Base-by-base conservation (phyloP, 2,329 filamentous ascomycete genomes). In the Leptographium flavum region DNA sequence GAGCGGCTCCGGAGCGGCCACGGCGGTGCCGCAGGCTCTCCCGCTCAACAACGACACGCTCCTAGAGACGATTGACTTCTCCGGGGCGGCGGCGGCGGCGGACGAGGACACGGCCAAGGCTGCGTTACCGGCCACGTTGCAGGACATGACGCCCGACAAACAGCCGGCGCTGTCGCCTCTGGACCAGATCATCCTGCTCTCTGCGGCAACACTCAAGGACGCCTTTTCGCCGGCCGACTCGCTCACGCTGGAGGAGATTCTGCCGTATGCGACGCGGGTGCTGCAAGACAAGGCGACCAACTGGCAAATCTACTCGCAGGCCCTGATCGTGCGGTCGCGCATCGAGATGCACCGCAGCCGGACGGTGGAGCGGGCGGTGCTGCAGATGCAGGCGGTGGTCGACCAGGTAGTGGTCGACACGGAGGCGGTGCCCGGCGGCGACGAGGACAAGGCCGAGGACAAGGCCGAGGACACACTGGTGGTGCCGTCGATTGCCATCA, bases 271-370 rank as follows among this genome's bases (percentile, higher is more conserved):
- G 1, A 82, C 81, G 2, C 78, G 92, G 35, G 92, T 96, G 0
- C 71, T 98, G 2, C 76, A 83, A 9, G 87, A 92, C 49, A 88
- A 90, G 53, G 83, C 83, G 39, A 90, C 87, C 1, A 98, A 96
- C 61, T 98, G 92, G 92, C 92, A 96, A 60, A 81, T 95, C 30
- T 96, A 96, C 59, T 95, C 92, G 0, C 88, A 96, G 58, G 92
- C 87, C 0, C 69, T 98, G 9, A 70, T 98, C 0, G 84, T 96
- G 2, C 76, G 92, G 38, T 94, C 86, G 49, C 74, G 92, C 15
- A 90, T 96, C 45, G 92, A 98, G 62, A 73, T 88, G 0, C 88
- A 93, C 62, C 76, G 79, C 44, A 86, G 88, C 44, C 74, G 90
- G 45, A 98, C 92, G 0, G 73, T 93, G 32, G 92, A 98, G 63